Evolutionary conservation across 1,139 yeast genomes (phyloP).

Genomic region (Arxiozyma bovina): DNA sequence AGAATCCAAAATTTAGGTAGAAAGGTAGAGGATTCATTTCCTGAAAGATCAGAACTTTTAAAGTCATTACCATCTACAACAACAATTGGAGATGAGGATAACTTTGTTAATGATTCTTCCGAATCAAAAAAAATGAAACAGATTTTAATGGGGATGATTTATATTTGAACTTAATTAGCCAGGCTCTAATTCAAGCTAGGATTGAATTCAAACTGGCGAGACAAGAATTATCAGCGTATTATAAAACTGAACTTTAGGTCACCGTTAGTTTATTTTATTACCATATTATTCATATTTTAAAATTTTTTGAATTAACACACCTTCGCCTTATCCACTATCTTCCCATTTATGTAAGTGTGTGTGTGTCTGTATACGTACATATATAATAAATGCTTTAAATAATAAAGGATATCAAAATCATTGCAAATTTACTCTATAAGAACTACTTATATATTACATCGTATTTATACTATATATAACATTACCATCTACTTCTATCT

Average conservation of each 20-base stretch:
- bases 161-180: constrained; percentile 29
- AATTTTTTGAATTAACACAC: background rate
- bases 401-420: background rate
- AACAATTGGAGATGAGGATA: constrained; percentile 12
- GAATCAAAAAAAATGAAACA: constrained; percentile 6
- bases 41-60: constrained; percentile 21
- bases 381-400: background rate
- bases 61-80: constrained; percentile 14
- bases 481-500: background rate
- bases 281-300: background rate
- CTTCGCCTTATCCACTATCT: no score
- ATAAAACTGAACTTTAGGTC: constrained; percentile 40
- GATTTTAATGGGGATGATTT: constrained; percentile 3
- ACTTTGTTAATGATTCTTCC: background rate
- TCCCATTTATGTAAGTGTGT: background rate
- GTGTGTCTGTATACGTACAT: background rate
- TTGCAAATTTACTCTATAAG: background rate
- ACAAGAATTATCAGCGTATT: constrained; percentile 49
- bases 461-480: background rate
- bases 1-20: constrained; percentile 87
- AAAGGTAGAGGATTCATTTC: constrained; percentile 33
- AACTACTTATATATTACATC: background rate
- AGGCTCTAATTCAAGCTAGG: constrained; percentile 52
- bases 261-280: background rate
- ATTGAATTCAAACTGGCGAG: constrained; percentile 50